Base-by-base conservation (phyloP, 768 basidiomycete genomes). In the Polyporus arcularius region DNA sequence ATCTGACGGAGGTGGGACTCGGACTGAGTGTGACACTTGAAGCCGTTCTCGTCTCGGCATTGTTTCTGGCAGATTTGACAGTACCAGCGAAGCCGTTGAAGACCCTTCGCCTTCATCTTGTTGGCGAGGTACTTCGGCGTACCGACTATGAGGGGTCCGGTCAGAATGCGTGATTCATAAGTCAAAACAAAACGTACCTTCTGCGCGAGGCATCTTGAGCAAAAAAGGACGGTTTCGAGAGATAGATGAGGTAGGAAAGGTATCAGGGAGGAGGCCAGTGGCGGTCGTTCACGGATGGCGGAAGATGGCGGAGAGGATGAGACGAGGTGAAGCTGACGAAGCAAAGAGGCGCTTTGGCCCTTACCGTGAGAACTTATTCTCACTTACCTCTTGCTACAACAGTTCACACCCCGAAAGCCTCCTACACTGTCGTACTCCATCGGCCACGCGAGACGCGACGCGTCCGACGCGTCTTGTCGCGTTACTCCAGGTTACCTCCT, bases 41-140 rank as follows among this genome's bases (percentile, higher is more conserved):
- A 99, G 16, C 96, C 97, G 75, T 99, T 99, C 79, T 98, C 97
- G 75, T 98, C 92, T 72, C 96, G 82, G 74, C 96, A 98, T 75
- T 98, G 96, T 73, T 99, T 99, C 82, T 98, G 79, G 84, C 97
- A 98, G 66, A 98, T 93, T 81, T 99, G 96, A 71, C 96, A 98
- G 77, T 92, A 99, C 96, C 96, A 98, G 63, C 96, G 85, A 64
- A 98, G 85, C 70, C 94, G 87, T 75, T 97, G 96, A 51, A 96
- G 80, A 68, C 95, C 96, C 72, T 98, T 98, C 59, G 94, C 90
- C 78, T 98, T 98, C 90, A 96, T 96, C 75, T 93, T 90, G 75
- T 98, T 98, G 21, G 93, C 94, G 62, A 96, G 77, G 75, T 84
- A 90, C 75, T 94, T 94, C 28, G 92, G 90, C 6, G 92, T 93